phyloP scores from a whole-genome alignment of 768 basidiomycete species.

The Kwoniella heveanensis region DNA sequence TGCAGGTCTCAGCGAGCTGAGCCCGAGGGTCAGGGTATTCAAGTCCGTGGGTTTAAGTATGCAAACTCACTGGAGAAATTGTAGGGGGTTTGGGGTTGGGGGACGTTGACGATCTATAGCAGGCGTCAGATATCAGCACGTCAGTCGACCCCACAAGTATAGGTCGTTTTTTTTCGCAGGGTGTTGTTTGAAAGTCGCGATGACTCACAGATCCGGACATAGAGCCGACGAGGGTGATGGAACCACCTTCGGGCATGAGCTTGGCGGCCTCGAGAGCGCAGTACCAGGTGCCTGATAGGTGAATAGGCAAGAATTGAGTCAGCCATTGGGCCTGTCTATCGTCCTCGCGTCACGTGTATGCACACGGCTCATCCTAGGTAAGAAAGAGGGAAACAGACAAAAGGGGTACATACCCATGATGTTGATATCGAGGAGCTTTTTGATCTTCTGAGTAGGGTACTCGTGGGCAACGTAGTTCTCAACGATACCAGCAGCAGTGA shows the following conservation, averaged over 20 bases:
- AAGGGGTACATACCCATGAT: slow-evolving; percentile 68
- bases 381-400: no score
- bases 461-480: slow-evolving; percentile 87
- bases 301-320: background rate
- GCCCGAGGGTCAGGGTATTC: no score
- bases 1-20: no score
- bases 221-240: slow-evolving; percentile 79
- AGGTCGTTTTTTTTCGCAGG: background rate
- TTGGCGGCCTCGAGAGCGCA: slow-evolving; percentile 95
- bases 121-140: slow-evolving; percentile 10
- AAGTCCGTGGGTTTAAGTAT: no score
- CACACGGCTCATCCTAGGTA: no score
- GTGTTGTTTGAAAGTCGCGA: background rate
- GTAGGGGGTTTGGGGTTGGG: slow-evolving; percentile 92
- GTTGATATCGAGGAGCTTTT: slow-evolving; percentile 85
- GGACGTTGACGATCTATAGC: slow-evolving; percentile 77
- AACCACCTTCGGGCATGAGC: slow-evolving; percentile 80
- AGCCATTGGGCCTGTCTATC: no score
- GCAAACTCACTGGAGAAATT: slow-evolving; percentile 73
- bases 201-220: slow-evolving; percentile 82
- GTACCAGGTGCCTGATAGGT: slow-evolving; percentile 71
- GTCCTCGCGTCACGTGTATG: no score
- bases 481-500: slow-evolving; percentile 74
- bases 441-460: slow-evolving; percentile 87
- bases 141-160: no score